A percentile compares a stretch with the other conserved stretches of the same genome.
phyloP scores from a whole-genome alignment of 2,329 filamentous ascomycete genomes.

The Xylaria sp. region DNA sequence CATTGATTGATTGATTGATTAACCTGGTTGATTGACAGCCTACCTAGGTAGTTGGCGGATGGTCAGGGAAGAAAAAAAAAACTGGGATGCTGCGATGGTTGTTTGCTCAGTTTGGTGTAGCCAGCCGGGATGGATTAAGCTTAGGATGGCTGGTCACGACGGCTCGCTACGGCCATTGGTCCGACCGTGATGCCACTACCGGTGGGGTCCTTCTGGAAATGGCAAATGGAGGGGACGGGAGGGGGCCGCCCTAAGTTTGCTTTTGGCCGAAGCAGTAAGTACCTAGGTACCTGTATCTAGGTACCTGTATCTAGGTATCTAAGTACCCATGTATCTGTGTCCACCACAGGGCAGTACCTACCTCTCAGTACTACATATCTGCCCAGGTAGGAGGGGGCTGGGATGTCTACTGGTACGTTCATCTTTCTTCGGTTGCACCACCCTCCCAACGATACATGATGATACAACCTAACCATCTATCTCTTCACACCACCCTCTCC shows the following conservation, averaged over 20 bases:
- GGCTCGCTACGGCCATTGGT: constrained; percentile 34
- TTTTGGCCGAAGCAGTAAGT: constrained; percentile 2
- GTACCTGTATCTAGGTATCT: too few relatives aligned
- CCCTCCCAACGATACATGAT: too few relatives aligned
- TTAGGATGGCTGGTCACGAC: constrained; percentile 37
- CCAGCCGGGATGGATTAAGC: not conserved
- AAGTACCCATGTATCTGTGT: too few relatives aligned
- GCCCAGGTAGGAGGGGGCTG: not conserved
- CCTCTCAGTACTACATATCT: too few relatives aligned
- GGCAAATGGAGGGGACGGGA: constrained; percentile 20
- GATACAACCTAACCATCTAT: not conserved
- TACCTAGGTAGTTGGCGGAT: too few relatives aligned
- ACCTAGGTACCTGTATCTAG: too few relatives aligned
- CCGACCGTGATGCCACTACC: constrained; percentile 30
- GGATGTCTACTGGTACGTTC: too few relatives aligned
- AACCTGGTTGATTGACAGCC: too few relatives aligned
- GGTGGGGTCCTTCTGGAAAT: constrained; percentile 23
- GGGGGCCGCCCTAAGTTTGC: constrained; percentile 15
- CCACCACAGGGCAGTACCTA: too few relatives aligned
- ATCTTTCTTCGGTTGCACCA: too few relatives aligned
- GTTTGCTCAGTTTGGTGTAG: constrained; percentile 24
- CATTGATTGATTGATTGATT: constrained; percentile 25
- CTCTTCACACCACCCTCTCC: constrained; percentile 22
- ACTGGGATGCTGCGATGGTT: not conserved
- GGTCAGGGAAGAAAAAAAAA: not conserved